A percentile compares a stretch with the other conserved stretches of the same genome.
Conservation (phyloP, 805 yeast species). For the Lipomyces chichibuensis region DNA sequence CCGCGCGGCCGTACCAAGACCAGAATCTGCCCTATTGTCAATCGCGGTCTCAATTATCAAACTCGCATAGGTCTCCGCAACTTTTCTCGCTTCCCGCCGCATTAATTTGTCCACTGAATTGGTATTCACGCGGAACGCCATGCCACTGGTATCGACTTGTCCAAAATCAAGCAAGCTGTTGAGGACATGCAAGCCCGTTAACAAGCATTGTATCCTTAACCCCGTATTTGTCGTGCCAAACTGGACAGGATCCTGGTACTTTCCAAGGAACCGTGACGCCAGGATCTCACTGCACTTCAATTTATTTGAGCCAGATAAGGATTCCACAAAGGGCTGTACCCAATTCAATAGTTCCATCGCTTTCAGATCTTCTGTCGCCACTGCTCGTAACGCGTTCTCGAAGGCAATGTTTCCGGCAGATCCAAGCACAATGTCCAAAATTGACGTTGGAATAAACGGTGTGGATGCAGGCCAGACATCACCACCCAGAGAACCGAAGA, state of each 20-base stretch:
- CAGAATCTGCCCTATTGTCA: neutral
- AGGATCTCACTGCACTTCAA: conserved; percentile 22
- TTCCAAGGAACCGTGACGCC: conserved; percentile 12
- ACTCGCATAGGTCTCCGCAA: conserved; percentile 52
- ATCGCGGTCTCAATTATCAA: conserved; percentile 39
- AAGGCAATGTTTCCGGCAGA: conserved; percentile 15
- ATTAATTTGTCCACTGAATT: conserved; percentile 29
- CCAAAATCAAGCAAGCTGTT: conserved; percentile 13
- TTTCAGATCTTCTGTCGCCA: conserved; percentile 26
- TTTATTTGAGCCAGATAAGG: conserved; percentile 23
- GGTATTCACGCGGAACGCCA: neutral
- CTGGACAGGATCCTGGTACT: conserved; percentile 15
- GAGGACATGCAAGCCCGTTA: conserved; percentile 16
- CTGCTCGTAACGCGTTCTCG: conserved; percentile 39
- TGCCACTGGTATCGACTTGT: neutral
- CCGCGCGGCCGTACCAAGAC: conserved; percentile 4
- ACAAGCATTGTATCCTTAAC: conserved; percentile 4
- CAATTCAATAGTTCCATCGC: conserved; percentile 26
- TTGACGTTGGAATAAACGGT: conserved; percentile 58
- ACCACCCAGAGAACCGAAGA: conserved; percentile 50
- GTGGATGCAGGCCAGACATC: conserved; percentile 60
- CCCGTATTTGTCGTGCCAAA: conserved; percentile 7
- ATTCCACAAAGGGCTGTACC: conserved; percentile 23
- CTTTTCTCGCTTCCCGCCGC: conserved; percentile 50
- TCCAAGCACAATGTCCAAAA: conserved; percentile 62